Evolutionary conservation across 148 eudicot genomes (phyloP).

Genomic region (Chenopodium suecicum): DNA sequence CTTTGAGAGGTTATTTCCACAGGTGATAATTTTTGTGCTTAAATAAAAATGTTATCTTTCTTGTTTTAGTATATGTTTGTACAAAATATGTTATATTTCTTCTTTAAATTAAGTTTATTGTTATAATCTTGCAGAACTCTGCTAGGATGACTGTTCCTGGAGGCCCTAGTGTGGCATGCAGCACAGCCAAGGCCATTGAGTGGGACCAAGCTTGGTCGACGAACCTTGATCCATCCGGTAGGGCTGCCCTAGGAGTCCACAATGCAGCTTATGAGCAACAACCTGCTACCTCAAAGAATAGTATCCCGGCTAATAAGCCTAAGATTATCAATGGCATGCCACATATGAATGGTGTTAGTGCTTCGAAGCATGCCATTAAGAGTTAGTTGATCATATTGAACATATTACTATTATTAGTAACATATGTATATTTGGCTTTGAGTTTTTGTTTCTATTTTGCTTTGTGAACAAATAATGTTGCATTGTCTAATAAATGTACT

Average conservation of each 20-base stretch:
- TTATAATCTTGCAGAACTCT: conserved; percentile 50
- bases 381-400: neutral
- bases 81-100: neutral
- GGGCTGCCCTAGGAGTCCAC: conserved; percentile 88
- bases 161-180: conserved; percentile 83
- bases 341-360: conserved; percentile 24
- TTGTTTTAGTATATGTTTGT: neutral
- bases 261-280: conserved; percentile 38
- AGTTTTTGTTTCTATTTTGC: too few relatives aligned
- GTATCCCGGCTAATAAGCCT: neutral
- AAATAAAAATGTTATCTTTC: neutral
- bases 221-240: conserved; percentile 88
- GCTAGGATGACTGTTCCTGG: conserved; percentile 81
- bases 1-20: conserved; percentile 85
- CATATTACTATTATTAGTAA: too few relatives aligned
- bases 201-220: conserved; percentile 88
- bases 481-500: too few relatives aligned
- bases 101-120: neutral
- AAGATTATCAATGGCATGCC: conserved; percentile 24
- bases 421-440: too few relatives aligned
- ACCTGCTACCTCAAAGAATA: neutral
- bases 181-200: conserved; percentile 82
- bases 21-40: conserved; percentile 39
- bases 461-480: too few relatives aligned
- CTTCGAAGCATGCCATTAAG: conserved; percentile 24